Evolutionary conservation across 2,329 filamentous ascomycete species (phyloP).

Genomic region (Ophiostoma quercus): DNA sequence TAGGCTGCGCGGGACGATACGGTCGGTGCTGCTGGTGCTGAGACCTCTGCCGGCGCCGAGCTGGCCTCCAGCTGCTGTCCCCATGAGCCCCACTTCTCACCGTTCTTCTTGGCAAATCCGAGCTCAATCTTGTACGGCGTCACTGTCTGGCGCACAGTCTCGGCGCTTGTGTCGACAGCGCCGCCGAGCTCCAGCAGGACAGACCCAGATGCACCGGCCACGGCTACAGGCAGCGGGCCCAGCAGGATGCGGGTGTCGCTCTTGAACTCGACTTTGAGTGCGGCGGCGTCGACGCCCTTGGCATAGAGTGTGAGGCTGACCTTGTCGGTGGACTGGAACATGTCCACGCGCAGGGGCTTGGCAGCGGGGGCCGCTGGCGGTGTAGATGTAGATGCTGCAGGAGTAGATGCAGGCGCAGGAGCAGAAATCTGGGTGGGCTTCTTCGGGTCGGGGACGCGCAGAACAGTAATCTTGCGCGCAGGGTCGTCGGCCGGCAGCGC

Average conservation of each 20-base stretch:
- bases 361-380: conserved; percentile 16
- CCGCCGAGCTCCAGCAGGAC: conserved; percentile 30
- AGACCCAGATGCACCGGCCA: conserved; percentile 21
- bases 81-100: conserved; percentile 34
- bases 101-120: conserved; percentile 32
- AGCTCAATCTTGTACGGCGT: conserved; percentile 36
- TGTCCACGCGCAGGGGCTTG: conserved; percentile 38
- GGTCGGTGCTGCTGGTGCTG: background rate
- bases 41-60: background rate
- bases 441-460: conserved; percentile 30
- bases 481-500: conserved; percentile 42
- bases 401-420: conserved; percentile 16
- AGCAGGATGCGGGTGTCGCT: conserved; percentile 25
- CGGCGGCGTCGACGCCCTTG: conserved; percentile 36
- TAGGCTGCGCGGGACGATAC: background rate
- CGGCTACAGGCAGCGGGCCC: conserved; percentile 26
- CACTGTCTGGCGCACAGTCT: conserved; percentile 27
- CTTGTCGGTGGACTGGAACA: conserved; percentile 39
- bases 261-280: conserved; percentile 16
- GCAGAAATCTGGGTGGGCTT: background rate
- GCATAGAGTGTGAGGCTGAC: conserved; percentile 39
- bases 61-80: conserved; percentile 28
- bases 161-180: conserved; percentile 28
- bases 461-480: conserved; percentile 43
- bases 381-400: background rate